Conservation (phyloP, 2,329 filamentous ascomycete species). For the Penicillium sp. region DNA sequence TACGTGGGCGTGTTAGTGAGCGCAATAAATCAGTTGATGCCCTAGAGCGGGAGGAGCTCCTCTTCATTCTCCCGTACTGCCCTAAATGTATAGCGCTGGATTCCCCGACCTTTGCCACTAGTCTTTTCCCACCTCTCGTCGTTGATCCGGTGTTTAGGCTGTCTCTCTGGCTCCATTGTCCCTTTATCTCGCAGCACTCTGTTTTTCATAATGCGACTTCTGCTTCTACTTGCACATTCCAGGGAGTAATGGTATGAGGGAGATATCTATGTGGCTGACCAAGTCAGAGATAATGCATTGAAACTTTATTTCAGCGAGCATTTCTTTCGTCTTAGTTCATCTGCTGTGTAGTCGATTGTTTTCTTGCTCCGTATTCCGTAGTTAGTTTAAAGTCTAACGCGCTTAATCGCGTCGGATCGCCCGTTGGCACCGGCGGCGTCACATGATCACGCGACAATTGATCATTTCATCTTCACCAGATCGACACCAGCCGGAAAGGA, state of each 20-base stretch:
- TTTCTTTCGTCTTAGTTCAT: too few relatives aligned
- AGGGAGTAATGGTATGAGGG: constrained; percentile 20
- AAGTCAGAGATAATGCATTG: constrained; percentile 15
- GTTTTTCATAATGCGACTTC: constrained; percentile 6
- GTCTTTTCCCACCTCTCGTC: constrained; percentile 24
- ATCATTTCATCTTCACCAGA: not conserved
- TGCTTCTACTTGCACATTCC: constrained; percentile 16
- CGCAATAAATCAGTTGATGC: constrained; percentile 26
- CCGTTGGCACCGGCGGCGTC: constrained; percentile 21
- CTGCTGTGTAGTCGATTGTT: too few relatives aligned
- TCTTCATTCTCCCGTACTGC: constrained; percentile 20
- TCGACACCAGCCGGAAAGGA: not conserved
- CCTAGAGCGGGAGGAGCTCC: constrained; percentile 22
- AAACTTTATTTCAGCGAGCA: constrained; percentile 3
- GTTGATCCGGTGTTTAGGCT: constrained; percentile 17
- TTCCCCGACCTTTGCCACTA: constrained; percentile 53
- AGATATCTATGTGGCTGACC: constrained; percentile 14
- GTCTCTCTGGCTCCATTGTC: constrained; percentile 7
- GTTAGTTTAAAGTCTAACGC: not conserved
- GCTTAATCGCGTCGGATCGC: constrained; percentile 14
- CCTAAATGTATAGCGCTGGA: constrained; percentile 25
- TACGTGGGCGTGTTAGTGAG: constrained; percentile 28
- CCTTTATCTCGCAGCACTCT: constrained; percentile 4
- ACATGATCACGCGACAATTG: constrained; percentile 16
- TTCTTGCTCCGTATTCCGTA: not conserved